phyloP scores from a whole-genome alignment of 345 rosid genomes.

The Salix arbutifolia region DNA sequence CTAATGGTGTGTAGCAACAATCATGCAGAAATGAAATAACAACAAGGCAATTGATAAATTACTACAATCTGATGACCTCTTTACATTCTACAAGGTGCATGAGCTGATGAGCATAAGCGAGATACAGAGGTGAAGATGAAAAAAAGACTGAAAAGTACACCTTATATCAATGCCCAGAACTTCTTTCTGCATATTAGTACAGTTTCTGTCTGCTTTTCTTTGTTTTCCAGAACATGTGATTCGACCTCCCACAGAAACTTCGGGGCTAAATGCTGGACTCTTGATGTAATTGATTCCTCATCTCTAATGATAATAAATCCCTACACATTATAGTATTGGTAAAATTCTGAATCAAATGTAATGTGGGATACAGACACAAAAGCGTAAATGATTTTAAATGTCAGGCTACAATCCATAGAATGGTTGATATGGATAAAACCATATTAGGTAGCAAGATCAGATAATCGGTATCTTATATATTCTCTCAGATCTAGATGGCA shows the following conservation, averaged over 20 bases:
- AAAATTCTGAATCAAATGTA: conserved; percentile 1
- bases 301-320: conserved; percentile 79
- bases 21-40: not conserved
- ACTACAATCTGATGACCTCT: not conserved
- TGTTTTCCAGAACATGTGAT: conserved; percentile 51
- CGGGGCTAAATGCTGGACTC: conserved; percentile 59
- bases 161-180: conserved; percentile 67
- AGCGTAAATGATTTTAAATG: not conserved
- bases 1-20: not conserved
- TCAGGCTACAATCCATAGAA: not conserved
- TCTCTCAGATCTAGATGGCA: not conserved
- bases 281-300: conserved; percentile 47
- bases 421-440: not conserved
- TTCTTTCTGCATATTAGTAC: conserved; percentile 75
- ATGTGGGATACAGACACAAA: not conserved
- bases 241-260: conserved; percentile 81
- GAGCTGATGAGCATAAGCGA: not conserved
- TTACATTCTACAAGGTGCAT: not conserved
- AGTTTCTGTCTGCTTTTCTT: conserved; percentile 51
- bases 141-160: not conserved
- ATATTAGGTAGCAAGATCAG: not conserved
- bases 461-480: not conserved
- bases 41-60: conserved; percentile 5
- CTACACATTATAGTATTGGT: conserved; percentile 34
- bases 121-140: not conserved